A percentile compares a stretch with the other conserved stretches of the same genome.
phyloP scores from a whole-genome alignment of 345 rosid genomes.

The Combretum micranthum region DNA sequence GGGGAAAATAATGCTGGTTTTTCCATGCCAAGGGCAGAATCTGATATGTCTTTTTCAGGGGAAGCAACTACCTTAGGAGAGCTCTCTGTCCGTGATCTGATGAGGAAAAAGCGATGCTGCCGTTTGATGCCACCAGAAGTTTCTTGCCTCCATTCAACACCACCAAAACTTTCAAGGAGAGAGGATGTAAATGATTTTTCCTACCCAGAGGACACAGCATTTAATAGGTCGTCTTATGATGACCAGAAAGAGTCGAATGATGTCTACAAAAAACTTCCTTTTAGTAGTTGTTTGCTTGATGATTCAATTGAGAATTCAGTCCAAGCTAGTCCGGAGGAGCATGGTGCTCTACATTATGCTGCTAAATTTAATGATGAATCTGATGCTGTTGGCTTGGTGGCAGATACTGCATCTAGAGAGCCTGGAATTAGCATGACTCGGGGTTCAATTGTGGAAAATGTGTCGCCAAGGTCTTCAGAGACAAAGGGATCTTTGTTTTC shows the following conservation, averaged over 20 bases:
- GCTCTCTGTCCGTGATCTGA: constrained; percentile 75
- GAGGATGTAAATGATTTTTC: constrained; percentile 10
- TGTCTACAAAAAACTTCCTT: constrained; percentile 2
- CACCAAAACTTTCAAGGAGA: neutral
- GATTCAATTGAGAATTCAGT: neutral
- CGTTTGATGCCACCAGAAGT: constrained; percentile 31
- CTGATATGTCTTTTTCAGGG: constrained; percentile 18
- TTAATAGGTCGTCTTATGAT: constrained; percentile 9
- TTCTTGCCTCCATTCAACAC: constrained; percentile 22
- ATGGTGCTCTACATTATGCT: no score
- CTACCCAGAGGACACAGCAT: constrained; percentile 25
- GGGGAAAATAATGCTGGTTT: constrained; percentile 19
- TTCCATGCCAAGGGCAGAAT: constrained; percentile 21
- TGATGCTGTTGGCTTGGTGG: no score
- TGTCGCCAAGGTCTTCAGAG: constrained; percentile 7
- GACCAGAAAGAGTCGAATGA: constrained; percentile 7
- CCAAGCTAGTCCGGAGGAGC: neutral
- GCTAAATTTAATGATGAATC: no score
- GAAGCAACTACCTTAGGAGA: constrained; percentile 29
- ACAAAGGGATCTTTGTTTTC: constrained; percentile 30
- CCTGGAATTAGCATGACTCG: no score
- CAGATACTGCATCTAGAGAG: no score
- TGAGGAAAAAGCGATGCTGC: constrained; percentile 65
- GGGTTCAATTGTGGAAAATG: constrained; percentile 6
- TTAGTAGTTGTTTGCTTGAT: neutral